Percentiles rank a stretch among this genome's conserved stretches.
phyloP scores from a whole-genome alignment of 805 yeast species.

The Candida yuanshanica region DNA sequence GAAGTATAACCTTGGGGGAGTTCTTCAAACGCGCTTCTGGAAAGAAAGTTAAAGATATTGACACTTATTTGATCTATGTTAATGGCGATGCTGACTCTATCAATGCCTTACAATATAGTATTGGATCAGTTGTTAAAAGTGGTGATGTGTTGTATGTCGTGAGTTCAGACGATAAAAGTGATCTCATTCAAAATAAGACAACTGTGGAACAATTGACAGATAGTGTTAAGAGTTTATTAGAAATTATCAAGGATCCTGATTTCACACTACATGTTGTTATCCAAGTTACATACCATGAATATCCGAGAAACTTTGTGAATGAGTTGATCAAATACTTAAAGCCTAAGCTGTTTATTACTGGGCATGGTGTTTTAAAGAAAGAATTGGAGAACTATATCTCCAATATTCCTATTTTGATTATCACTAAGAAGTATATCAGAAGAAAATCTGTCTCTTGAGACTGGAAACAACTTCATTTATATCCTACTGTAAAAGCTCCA shows the following conservation, averaged over 20 bases:
- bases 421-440: constrained; percentile 16
- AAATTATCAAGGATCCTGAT: constrained; percentile 11
- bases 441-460: too few relatives aligned
- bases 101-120: constrained; percentile 81
- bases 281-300: constrained; percentile 31
- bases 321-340: constrained; percentile 31
- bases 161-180: constrained; percentile 42
- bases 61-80: constrained; percentile 69
- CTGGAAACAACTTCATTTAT: too few relatives aligned
- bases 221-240: constrained; percentile 9
- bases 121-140: constrained; percentile 79
- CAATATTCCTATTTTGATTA: constrained; percentile 19
- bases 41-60: constrained; percentile 25
- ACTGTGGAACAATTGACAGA: constrained; percentile 11
- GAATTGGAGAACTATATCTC: constrained; percentile 18
- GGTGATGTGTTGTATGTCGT: constrained; percentile 71
- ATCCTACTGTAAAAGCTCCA: too few relatives aligned
- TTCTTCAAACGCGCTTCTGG: constrained; percentile 32
- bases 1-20: constrained; percentile 65
- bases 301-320: constrained; percentile 32
- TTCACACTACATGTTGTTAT: constrained; percentile 25
- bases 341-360: constrained; percentile 23
- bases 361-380: constrained; percentile 9
- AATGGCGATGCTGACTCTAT: constrained; percentile 80
- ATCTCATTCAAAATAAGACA: constrained; percentile 19